A percentile compares a stretch with the other conserved stretches of the same genome.
These are phyloP conservation scores for Stropharia rugosoannulata DNA, from an alignment of 768 basidiomycete species.

Conservation along the genomic window DNA sequence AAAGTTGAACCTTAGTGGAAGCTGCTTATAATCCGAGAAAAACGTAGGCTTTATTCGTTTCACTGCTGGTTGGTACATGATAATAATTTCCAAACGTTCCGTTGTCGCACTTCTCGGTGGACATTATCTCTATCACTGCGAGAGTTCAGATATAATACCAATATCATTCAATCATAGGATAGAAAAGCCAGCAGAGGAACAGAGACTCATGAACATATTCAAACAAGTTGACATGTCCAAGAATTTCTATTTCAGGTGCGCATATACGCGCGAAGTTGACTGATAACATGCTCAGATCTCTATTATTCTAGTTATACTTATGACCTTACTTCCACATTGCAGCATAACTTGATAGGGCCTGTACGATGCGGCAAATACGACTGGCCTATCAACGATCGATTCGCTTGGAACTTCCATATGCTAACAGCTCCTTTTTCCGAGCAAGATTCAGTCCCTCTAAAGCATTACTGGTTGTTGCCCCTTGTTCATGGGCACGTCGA, in stretches of 20 bases:
- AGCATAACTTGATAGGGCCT: conserved; percentile 79
- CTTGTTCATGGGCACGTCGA: conserved; percentile 96
- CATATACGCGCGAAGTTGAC: conserved; percentile 5
- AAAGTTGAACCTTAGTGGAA: neutral
- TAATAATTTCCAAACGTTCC: conserved; percentile 85
- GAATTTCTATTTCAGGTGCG: conserved; percentile 96
- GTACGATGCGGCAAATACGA: conserved; percentile 39
- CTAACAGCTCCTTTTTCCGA: conserved; percentile 65
- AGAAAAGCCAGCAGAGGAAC: conserved; percentile 87
- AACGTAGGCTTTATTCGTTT: conserved; percentile 86
- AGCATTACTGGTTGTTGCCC: conserved; percentile 84
- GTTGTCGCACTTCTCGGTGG: conserved; percentile 94
- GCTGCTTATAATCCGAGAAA: neutral
- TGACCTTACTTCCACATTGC: conserved; percentile 94
- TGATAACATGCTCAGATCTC: conserved; percentile 1
- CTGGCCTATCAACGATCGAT: conserved; percentile 83
- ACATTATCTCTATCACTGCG: conserved; percentile 96
- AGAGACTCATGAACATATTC: conserved; percentile 85
- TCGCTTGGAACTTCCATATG: conserved; percentile 94
- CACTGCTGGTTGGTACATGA: conserved; percentile 95
- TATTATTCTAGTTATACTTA: conserved; percentile 76
- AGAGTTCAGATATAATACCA: conserved; percentile 82
- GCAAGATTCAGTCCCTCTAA: conserved; percentile 36
- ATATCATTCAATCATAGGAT: conserved; percentile 78
- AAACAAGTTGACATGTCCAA: conserved; percentile 98